Base-by-base conservation (phyloP, 75 land plant genomes). In the Cryptomeria japonica region DNA sequence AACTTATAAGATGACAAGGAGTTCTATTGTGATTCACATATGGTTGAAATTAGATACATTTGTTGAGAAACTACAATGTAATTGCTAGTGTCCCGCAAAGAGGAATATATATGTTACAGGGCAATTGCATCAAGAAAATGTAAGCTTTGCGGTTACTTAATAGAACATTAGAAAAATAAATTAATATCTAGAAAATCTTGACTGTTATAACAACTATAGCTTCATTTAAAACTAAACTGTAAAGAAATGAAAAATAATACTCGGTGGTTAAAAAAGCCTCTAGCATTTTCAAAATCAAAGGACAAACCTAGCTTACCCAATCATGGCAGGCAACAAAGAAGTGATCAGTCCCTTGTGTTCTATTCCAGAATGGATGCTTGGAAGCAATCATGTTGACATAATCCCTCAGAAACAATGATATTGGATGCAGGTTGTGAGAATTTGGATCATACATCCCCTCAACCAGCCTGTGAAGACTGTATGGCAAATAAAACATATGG, bases 261-360 rank as follows among this genome's bases (percentile, higher is more conserved):
- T 64, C 36, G 19, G 36, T n/a, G 10, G 41, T n/a, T 34, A 8
- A 86, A 10, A 44, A 46, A 15, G 10, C 28, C 38, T 56, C 2
- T 56, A 16, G 25, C 31, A 85, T 25, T 84, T 84, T 49, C 51
- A 79, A 36, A 84, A n/a, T 42, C n/a, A 87, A 16, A 84, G 41
- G 75, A 37, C 39, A 34, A 84, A 55, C 7, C 80, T 51, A 64
- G 12, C 93, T 70, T 93, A 96, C 98, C 98, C 98, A 96, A 85
- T 96, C 98, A 91, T 96, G 98, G 87, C 98, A 96, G 80, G 98
- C 94, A 86, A 94, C 95, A 80, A 95, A 92, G 88, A 96, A 96
- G 84, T 96, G 98, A 90, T 96, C 97, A 73, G 91, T 64, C 32
- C 98, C 98, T 44, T 78, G 91, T 53, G 95, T 93, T 41, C 94